Conservation (phyloP, 768 basidiomycete genomes). For the Tricholomella constricta region DNA sequence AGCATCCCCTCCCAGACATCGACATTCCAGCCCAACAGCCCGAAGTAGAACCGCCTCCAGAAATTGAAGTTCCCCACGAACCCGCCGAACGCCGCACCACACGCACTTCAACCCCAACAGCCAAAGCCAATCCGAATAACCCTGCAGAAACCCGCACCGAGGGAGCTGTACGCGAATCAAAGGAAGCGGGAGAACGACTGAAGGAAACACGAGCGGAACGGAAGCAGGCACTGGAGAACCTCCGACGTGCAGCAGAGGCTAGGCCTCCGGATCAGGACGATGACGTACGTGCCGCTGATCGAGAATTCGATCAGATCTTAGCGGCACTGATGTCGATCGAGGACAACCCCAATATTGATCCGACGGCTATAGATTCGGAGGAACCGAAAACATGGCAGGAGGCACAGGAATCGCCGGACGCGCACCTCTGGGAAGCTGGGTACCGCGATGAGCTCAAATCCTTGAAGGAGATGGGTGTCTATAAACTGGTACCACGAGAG, state of each 20-base stretch:
- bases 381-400: slow-evolving; percentile 20
- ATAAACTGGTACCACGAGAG: slow-evolving; percentile 21
- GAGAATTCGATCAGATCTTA: neutral
- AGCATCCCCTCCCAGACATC: too few species aligned
- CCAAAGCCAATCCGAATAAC: too few species aligned
- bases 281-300: neutral
- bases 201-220: too few species aligned
- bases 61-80: too few species aligned
- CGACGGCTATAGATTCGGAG: neutral
- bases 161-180: too few species aligned
- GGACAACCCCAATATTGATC: neutral
- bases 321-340: neutral
- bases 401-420: slow-evolving; percentile 24
- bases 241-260: too few species aligned
- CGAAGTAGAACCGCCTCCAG: too few species aligned
- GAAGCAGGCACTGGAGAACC: neutral
- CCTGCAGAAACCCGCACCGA: too few species aligned
- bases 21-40: too few species aligned
- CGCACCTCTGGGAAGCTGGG: slow-evolving; percentile 16
- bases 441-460: slow-evolving; percentile 26
- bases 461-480: slow-evolving; percentile 28
- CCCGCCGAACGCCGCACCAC: too few species aligned
- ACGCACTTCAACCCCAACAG: too few species aligned
- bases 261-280: neutral
- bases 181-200: too few species aligned